Percentiles rank a stretch among this genome's conserved stretches.
Evolutionary conservation across 2,329 filamentous ascomycete species (phyloP).

Genomic region (Arthrobotrys sinensis): DNA sequence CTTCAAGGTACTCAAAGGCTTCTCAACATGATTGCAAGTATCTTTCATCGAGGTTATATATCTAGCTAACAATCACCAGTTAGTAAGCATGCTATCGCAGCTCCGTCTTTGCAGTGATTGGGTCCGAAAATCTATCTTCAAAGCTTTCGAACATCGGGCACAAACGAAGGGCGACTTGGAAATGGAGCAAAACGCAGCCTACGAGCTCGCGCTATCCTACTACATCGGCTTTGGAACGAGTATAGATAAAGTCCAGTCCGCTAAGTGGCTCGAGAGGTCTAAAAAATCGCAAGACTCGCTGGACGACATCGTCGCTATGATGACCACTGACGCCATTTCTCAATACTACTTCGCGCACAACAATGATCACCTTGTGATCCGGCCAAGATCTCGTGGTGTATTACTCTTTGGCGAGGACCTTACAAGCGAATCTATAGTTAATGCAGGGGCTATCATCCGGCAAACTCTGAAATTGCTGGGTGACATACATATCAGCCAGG

Average conservation of each 20-base stretch:
- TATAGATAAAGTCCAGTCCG: background rate
- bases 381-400: background rate
- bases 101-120: conserved; percentile 4
- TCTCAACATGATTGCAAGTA: no score
- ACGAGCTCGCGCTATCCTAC: conserved; percentile 28
- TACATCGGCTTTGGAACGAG: conserved; percentile 18
- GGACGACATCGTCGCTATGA: conserved; percentile 22
- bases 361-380: background rate
- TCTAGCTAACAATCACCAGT: conserved; percentile 10
- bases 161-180: background rate
- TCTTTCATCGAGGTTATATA: background rate
- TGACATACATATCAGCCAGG: no score
- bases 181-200: conserved; percentile 10
- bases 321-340: conserved; percentile 1
- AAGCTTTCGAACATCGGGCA: conserved; percentile 7
- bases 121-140: conserved; percentile 12
- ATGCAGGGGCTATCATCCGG: no score
- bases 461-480: no score
- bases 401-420: no score
- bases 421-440: no score
- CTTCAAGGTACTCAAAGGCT: background rate
- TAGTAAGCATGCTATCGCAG: conserved; percentile 15
- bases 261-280: conserved; percentile 6
- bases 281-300: conserved; percentile 1
- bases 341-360: conserved; percentile 11